Conservation (phyloP, 129 eudicot species). For the Erigeron canadensis region DNA sequence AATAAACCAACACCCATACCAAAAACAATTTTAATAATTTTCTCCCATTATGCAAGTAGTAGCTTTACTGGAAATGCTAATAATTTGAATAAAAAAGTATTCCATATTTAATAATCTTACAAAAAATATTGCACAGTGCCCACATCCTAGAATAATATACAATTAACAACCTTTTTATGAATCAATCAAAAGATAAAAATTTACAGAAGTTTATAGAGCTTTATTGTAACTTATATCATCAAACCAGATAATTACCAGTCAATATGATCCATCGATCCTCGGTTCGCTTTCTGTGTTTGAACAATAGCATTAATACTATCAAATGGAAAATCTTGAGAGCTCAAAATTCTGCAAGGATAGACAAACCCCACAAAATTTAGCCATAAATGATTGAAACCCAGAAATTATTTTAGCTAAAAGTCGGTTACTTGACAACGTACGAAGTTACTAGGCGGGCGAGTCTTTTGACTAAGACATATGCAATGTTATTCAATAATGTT, state of each 20-base stretch:
- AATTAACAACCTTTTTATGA: not conserved
- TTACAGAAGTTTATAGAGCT: not conserved
- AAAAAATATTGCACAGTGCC: not conserved
- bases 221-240: not conserved
- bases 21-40: too few species aligned
- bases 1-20: too few species aligned
- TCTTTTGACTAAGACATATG: too few species aligned
- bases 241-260: conserved; percentile 3
- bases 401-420: conserved; percentile 13
- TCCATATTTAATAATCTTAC: not conserved
- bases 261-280: conserved; percentile 15
- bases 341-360: conserved; percentile 7
- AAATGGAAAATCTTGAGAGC: conserved; percentile 15
- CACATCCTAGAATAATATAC: not conserved
- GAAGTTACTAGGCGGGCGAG: too few species aligned
- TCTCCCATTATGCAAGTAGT: not conserved
- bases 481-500: conserved; percentile 10
- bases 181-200: not conserved
- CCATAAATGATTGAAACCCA: conserved; percentile 8
- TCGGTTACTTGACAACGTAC: conserved; percentile 2
- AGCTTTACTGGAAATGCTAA: not conserved
- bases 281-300: conserved; percentile 8
- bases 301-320: conserved; percentile 19
- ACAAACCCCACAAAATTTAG: conserved; percentile 5
- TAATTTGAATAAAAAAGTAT: not conserved